Evolutionary conservation across 768 basidiomycete genomes (phyloP).

Genomic region (Leccinum pellstonianum): DNA sequence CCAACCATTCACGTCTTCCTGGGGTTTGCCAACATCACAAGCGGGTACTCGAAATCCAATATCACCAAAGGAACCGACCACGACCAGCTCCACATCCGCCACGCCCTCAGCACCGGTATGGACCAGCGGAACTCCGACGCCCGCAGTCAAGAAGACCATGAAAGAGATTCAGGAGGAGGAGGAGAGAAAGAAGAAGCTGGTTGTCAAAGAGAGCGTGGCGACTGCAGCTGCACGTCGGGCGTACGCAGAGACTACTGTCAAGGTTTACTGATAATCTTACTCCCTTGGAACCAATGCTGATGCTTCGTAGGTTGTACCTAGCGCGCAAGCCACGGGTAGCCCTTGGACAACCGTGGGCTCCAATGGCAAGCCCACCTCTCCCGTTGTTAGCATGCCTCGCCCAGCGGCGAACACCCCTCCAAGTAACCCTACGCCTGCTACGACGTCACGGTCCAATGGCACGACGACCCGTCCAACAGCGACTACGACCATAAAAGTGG

Average conservation of each 20-base stretch:
- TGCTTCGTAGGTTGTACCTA: conserved; percentile 32
- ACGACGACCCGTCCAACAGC: conserved; percentile 37
- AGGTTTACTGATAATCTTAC: conserved; percentile 43
- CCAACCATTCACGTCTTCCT: conserved; percentile 68
- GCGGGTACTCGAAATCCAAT: conserved; percentile 50
- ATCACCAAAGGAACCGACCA: conserved; percentile 43
- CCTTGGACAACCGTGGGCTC: conserved; percentile 89
- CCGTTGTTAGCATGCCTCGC: conserved; percentile 34
- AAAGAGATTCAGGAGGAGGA: conserved; percentile 99
- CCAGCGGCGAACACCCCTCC: conserved; percentile 35
- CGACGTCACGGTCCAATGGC: conserved; percentile 40
- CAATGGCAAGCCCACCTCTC: conserved; percentile 55
- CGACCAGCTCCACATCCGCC: conserved; percentile 27
- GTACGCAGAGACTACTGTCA: conserved; percentile 77
- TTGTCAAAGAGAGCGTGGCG: conserved; percentile 57
- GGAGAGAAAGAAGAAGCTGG: conserved; percentile 74
- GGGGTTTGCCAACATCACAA: conserved; percentile 87
- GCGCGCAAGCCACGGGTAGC: conserved; percentile 40
- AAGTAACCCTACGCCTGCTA: conserved; percentile 27
- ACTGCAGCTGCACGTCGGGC: conserved; percentile 61
- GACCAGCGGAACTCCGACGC: conserved; percentile 60
- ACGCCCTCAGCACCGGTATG: conserved; percentile 56
- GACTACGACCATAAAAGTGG: conserved; percentile 32
- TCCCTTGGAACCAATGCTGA: conserved; percentile 1
- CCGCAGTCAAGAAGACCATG: conserved; percentile 81